Evolutionary conservation across 2,329 filamentous ascomycete species (phyloP).

Genomic region (Dichotomopilus funicola): DNA sequence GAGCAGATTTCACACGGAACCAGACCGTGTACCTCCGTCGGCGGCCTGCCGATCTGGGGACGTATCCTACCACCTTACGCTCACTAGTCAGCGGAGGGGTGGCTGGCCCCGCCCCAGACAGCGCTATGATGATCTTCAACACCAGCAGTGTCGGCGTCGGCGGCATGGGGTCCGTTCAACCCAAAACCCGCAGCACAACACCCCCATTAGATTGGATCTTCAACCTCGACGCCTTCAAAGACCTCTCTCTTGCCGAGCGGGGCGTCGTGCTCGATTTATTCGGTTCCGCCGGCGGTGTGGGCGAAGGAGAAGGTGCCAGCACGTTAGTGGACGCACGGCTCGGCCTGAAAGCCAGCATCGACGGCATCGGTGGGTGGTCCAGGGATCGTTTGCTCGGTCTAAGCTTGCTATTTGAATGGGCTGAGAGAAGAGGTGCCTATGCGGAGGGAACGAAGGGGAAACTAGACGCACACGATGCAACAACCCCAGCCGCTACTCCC

Average conservation of each 20-base stretch:
- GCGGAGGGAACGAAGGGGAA: constrained; percentile 5
- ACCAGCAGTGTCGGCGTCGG: too few relatives aligned
- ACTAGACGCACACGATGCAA: background rate
- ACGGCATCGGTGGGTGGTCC: constrained; percentile 26
- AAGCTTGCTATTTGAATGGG: constrained; percentile 51
- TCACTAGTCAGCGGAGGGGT: constrained; percentile 50
- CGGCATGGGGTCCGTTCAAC: too few relatives aligned
- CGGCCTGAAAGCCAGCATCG: constrained; percentile 50
- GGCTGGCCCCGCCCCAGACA: background rate
- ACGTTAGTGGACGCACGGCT: constrained; percentile 63
- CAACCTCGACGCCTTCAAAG: constrained; percentile 47
- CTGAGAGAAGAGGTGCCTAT: constrained; percentile 37
- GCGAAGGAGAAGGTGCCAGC: constrained; percentile 34
- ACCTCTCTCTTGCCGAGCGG: constrained; percentile 59
- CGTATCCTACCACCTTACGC: constrained; percentile 67
- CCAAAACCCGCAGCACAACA: constrained; percentile 7
- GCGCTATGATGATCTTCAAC: background rate
- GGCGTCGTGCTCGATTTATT: constrained; percentile 50
- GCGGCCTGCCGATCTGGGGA: constrained; percentile 59
- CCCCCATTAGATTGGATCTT: constrained; percentile 73
- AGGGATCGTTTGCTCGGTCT: constrained; percentile 42
- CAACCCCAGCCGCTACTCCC: too few relatives aligned
- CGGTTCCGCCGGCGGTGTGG: constrained; percentile 42
- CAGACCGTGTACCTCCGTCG: constrained; percentile 71
- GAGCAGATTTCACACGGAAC: constrained; percentile 57